Evolutionary conservation across 2,329 filamentous ascomycete genomes (phyloP), one percentile per base, ranked within the genome.

Genomic region (Penicillium sp.): DNA sequence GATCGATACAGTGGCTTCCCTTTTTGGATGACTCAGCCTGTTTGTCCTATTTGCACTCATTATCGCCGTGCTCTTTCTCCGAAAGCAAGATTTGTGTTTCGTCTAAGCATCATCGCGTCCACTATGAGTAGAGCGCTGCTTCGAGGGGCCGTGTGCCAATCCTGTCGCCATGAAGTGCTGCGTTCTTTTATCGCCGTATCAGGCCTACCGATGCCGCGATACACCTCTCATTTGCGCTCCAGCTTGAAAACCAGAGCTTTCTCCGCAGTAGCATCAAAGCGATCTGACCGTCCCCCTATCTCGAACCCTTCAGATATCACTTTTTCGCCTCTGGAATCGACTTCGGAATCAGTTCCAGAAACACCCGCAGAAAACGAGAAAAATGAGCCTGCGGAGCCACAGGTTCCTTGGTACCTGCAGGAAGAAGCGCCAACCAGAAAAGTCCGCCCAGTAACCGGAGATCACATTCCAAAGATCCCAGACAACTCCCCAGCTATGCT

Each of bases 351-450:
- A 4, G 37, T 8, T 22, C 4, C 37, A 20, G 53, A 56, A 7
- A 53, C 45, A 6, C 41, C 58, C 6, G 15, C 44, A 2, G 40
- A 53, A 11, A 6, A 43, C 22, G 53, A 55, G 8, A 40, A 37
- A 26, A 49, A 45, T 18, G 33, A 43, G 2, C 27, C 57, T 1
- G 49, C 60, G 11, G 23, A 62, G 6, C 49, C 64, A 20, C 69
- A 72, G 51, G 73, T 85, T 7, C 90, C 90, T 6, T 97, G 94
- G 94, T 97, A 97, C 73, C 85, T 74, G 22, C 86, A 94, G 68
- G 85, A 89, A 62, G 83, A 90, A 57, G 66, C 75, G 6, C 73
- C 77, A 12, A 59, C 66, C 6, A 58, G 69, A 8, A 68, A 75
- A 29, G 68, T 76, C n/a, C 69, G 71, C 33, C 70, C 77, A 4